Conservation (phyloP, 2,329 filamentous ascomycete genomes). For the Ploettnerulaceae sp. region DNA sequence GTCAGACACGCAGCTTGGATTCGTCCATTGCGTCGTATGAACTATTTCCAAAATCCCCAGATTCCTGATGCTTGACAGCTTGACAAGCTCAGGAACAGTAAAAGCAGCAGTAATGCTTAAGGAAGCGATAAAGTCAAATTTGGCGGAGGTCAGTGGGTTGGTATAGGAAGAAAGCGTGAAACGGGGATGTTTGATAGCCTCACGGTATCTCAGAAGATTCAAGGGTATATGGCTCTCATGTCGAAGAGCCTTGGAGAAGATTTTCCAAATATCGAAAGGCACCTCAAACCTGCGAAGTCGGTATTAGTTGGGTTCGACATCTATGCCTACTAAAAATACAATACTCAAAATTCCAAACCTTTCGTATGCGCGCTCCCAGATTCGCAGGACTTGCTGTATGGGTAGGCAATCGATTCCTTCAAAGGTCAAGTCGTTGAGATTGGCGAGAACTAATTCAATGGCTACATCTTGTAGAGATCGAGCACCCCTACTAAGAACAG, state of each 20-base stretch:
- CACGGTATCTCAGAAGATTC: constrained; percentile 26
- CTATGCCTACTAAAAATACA: neutral
- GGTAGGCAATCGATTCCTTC: constrained; percentile 25
- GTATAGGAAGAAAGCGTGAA: constrained; percentile 27
- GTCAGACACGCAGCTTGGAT: constrained; percentile 23
- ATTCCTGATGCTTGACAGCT: constrained; percentile 31
- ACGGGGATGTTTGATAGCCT: constrained; percentile 21
- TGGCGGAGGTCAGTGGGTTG: constrained; percentile 26
- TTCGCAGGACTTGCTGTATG: constrained; percentile 11
- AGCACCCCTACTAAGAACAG: constrained; percentile 12
- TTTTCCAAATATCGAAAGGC: constrained; percentile 29
- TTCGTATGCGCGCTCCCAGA: constrained; percentile 26
- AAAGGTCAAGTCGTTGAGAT: constrained; percentile 20
- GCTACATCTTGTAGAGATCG: constrained; percentile 24
- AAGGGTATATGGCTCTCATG: constrained; percentile 15
- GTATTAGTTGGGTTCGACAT: neutral
- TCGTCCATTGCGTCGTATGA: constrained; percentile 4
- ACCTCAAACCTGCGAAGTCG: constrained; percentile 20
- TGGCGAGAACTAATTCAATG: constrained; percentile 24
- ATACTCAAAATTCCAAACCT: constrained; percentile 15
- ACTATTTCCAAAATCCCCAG: constrained; percentile 32
- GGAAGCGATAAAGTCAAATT: constrained; percentile 32
- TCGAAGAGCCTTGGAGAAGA: constrained; percentile 28
- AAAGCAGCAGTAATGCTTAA: constrained; percentile 31
- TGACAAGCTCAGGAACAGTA: constrained; percentile 27